Evolutionary conservation across 2,329 filamentous ascomycete species (phyloP), one percentile per base, ranked within the genome.

Genomic region (Nemania serpens): DNA sequence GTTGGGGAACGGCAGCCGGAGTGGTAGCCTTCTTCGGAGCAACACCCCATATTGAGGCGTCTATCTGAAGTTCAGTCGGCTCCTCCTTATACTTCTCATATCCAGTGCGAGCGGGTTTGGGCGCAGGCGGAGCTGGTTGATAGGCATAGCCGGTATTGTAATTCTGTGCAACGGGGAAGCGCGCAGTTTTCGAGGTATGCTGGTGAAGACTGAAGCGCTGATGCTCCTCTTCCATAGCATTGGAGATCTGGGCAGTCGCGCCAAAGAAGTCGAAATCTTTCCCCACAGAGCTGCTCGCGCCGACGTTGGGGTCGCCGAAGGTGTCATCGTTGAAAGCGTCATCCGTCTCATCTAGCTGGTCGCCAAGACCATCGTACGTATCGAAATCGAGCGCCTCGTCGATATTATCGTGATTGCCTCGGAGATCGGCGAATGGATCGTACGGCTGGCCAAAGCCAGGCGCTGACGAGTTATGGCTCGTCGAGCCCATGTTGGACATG

Each of bases 251-350:
- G 59, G 93, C 93, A 6, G 95, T 99, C 72, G 91, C 88, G 42
- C 93, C 93, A 67, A 96, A 96, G 78, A 98, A 99, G 76, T 99
- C 95, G 71, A 98, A 98, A 76, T 99, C 94, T 75, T 91, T 96
- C 73, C 93, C 93, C 61, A 95, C 86, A 11, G 81, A 81, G 33
- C 81, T 76, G 39, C 75, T 67, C 17, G 75, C 72, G 17, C 75
- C 78, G 37, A 76, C 78, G 58, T 74, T 73, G 59, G 80, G 83
- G 59, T 76, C 77, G 61, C 77, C 91, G 74, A 99, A 99, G 1
- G 95, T 99, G 74, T 98, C 95, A 70, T 98, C 92, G 76, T 99
- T 99, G 82, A 97, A 92, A 52, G 85, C 92, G 80, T 99, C 95
- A 71, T 94, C 91, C 18, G 91, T 89, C 74, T 99, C 94, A 71